Evolutionary conservation across 2,329 filamentous ascomycete species (phyloP).

Genomic region (Aspergillus sp.): DNA sequence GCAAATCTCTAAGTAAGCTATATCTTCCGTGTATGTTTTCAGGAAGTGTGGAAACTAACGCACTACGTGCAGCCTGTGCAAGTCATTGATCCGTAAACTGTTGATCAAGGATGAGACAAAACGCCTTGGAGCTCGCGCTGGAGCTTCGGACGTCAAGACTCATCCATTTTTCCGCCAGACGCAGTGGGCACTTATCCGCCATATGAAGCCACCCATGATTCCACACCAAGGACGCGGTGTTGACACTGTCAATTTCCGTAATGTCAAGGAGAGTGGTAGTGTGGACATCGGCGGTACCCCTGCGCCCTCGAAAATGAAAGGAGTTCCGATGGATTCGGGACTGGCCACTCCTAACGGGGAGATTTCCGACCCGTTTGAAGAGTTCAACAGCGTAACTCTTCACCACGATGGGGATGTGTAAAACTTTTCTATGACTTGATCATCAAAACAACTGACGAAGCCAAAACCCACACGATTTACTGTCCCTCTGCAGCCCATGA

Average conservation of each 20-base stretch:
- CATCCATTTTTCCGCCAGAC: conserved; percentile 95
- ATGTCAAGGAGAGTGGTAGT: conserved; percentile 94
- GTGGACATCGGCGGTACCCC: conserved; percentile 56
- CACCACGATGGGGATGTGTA: conserved; percentile 77
- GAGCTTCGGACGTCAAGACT: conserved; percentile 90
- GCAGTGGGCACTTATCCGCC: conserved; percentile 91
- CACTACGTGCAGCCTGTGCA: conserved; percentile 66
- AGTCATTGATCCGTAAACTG: conserved; percentile 90
- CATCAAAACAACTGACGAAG: neutral
- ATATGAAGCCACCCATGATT: conserved; percentile 96
- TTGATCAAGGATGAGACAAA: conserved; percentile 97
- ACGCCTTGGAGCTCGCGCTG: conserved; percentile 83
- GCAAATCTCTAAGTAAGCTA: conserved; percentile 80
- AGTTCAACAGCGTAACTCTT: conserved; percentile 96
- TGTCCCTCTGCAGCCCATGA: neutral
- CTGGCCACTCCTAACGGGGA: conserved; percentile 78
- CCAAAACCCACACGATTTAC: neutral
- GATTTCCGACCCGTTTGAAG: conserved; percentile 82
- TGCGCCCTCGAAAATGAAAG: conserved; percentile 48
- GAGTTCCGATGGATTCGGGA: conserved; percentile 78
- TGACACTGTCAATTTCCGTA: conserved; percentile 94
- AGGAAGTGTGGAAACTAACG: conserved; percentile 2
- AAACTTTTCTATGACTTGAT: too few species aligned
- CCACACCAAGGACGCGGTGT: conserved; percentile 82
- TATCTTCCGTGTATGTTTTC: neutral